Evolutionary conservation across 1,139 yeast genomes (phyloP), one percentile per base, ranked within the genome.

Genomic region (Scheffersomyces quercinus): DNA sequence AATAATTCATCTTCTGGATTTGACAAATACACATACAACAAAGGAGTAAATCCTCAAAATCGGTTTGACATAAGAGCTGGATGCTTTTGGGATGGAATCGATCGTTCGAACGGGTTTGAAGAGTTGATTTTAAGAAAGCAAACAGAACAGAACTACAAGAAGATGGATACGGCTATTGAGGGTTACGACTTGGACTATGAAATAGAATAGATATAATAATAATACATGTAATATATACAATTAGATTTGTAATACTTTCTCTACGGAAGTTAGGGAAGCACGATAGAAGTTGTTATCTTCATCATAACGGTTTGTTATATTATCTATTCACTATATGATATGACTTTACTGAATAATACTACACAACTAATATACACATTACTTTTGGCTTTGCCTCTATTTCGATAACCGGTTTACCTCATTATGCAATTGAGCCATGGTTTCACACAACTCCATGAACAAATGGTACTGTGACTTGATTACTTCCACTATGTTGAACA

Each of bases 81-180:
- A 0, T 71, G 73, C 51, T 70, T 88, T 44, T 91, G 98, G 98
- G 98, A 91, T 60, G 98, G 98, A 0, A 83, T 90, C 0, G 95
- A 89, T 62, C 69, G 98, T 47, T 81, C 95, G 0, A 91, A 85
- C 59, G 97, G 97, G n/a, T 91, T 87, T 64, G 98, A 91, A 59
- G 70, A 68, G 39, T 68, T 75, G 48, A 77, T 87, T 73, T 73
- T 88, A 56, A 70, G 77, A 33, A 78, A 75, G 49, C 79, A 80
- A 43, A 74, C 70, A 29, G 85, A 82, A 41, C 44, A 55, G 8
- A 69, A 73, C 48, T 67, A 70, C 46, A 55, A 58, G 44, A 63
- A 58, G 40, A 44, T 56, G 32, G 60, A 56, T 16, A 43, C 47
- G 4, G 44, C 45, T 36, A 48, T 53, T 28, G 61, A 64, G 40